Evolutionary conservation across 441 rosid genomes (phyloP).

Genomic region (Populus hybrid): DNA sequence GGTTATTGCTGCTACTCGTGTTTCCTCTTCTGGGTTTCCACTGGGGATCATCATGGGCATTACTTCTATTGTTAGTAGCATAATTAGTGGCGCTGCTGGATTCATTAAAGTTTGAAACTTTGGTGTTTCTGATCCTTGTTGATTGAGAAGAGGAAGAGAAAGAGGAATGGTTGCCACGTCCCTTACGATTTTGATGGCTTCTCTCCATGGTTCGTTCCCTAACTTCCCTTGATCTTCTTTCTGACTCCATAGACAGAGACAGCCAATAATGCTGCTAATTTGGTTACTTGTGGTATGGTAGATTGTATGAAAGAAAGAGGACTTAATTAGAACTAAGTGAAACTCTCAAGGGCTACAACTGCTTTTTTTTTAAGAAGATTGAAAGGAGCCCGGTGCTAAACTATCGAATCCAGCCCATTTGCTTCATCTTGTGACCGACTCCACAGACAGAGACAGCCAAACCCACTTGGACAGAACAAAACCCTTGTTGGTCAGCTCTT

Average conservation of each 20-base stretch:
- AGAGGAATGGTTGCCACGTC: background rate
- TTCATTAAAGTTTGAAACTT: constrained; percentile 2
- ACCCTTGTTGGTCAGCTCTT: too few species aligned
- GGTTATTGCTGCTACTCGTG: background rate
- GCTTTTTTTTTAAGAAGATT: too few species aligned
- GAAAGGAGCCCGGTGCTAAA: too few species aligned
- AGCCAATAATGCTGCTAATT: background rate
- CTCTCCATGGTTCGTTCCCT: constrained; percentile 12
- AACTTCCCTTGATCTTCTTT: background rate
- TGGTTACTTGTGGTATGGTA: background rate
- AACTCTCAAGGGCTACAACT: background rate
- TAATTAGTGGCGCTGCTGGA: background rate
- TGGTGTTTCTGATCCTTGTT: background rate
- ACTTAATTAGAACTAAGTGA: background rate
- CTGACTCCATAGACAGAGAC: background rate
- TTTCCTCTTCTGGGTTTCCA: constrained; percentile 14
- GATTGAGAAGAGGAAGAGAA: constrained; percentile 1
- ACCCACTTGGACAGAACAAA: too few species aligned
- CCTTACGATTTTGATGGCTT: background rate
- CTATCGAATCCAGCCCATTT: too few species aligned
- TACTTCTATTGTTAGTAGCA: constrained; percentile 5
- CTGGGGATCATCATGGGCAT: background rate
- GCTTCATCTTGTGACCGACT: too few species aligned
- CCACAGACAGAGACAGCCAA: too few species aligned
- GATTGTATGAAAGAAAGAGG: background rate